Evolutionary conservation across 83 land plant genomes (phyloP).

Genomic region (Thuja plicata): DNA sequence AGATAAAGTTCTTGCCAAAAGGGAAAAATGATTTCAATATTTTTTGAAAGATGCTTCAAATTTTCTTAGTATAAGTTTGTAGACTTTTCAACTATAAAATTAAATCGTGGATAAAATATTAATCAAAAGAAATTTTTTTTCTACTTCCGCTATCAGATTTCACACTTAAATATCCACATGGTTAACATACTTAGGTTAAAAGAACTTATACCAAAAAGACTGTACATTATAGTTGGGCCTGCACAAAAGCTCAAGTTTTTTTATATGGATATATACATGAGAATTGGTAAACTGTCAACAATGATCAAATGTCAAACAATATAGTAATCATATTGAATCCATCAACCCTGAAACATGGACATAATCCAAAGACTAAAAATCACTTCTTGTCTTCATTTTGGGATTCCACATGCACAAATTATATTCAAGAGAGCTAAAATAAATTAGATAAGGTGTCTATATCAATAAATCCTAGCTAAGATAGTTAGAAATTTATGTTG

Average conservation of each 20-base stretch:
- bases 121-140: background rate
- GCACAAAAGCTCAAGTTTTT: background rate
- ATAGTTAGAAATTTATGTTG: background rate
- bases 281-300: background rate
- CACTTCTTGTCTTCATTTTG: background rate
- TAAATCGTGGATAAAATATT: background rate
- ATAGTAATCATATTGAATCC: background rate
- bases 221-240: background rate
- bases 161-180: background rate
- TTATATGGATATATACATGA: background rate
- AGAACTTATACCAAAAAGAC: background rate
- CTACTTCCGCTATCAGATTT: background rate
- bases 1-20: background rate
- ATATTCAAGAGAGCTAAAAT: background rate
- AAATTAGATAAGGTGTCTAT: background rate
- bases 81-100: background rate
- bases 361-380: background rate
- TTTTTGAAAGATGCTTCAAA: background rate
- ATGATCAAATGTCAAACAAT: background rate
- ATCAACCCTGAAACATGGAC: background rate
- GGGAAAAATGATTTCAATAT: background rate
- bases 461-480: background rate
- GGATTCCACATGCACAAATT: conserved; percentile 8
- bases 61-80: background rate
- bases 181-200: background rate